Conservation (phyloP, 768 basidiomycete species). For the Boletus sp. region DNA sequence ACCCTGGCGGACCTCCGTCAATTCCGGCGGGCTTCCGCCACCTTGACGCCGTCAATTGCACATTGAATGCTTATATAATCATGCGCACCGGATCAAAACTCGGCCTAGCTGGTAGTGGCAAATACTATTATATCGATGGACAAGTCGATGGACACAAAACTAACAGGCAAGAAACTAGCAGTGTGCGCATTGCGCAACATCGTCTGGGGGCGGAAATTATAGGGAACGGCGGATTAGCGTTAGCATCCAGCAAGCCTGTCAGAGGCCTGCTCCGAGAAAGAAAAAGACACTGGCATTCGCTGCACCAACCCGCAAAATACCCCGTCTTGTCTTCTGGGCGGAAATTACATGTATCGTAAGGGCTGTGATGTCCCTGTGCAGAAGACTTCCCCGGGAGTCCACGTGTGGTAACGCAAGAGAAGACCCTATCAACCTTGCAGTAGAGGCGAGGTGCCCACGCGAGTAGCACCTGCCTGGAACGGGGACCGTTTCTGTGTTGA, state of each 20-base stretch:
- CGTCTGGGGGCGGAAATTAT: no score
- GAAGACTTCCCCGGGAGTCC: not conserved
- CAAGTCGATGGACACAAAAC: not conserved
- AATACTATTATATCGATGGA: not conserved
- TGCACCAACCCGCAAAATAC: conserved; percentile 1
- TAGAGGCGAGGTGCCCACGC: conserved; percentile 15
- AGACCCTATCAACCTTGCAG: conserved; percentile 20
- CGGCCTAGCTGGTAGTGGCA: not conserved
- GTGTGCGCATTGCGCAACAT: no score
- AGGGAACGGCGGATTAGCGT: no score
- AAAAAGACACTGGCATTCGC: conserved; percentile 3
- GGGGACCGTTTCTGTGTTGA: conserved; percentile 1
- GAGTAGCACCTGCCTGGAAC: conserved; percentile 8
- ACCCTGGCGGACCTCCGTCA: conserved; percentile 22
- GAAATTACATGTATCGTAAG: conserved; percentile 23
- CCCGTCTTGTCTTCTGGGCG: conserved; percentile 10
- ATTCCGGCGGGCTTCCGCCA: conserved; percentile 14
- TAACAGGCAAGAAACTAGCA: no score
- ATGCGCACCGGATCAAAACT: conserved; percentile 1
- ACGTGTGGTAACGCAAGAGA: conserved; percentile 3
- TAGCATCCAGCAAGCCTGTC: not conserved
- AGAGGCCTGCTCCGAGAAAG: conserved; percentile 4
- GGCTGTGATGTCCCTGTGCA: conserved; percentile 7
- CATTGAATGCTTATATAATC: conserved; percentile 1
- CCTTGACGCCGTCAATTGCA: not conserved